Conservation (phyloP, 208 protist species). For the Trypanosoma vivax region DNA sequence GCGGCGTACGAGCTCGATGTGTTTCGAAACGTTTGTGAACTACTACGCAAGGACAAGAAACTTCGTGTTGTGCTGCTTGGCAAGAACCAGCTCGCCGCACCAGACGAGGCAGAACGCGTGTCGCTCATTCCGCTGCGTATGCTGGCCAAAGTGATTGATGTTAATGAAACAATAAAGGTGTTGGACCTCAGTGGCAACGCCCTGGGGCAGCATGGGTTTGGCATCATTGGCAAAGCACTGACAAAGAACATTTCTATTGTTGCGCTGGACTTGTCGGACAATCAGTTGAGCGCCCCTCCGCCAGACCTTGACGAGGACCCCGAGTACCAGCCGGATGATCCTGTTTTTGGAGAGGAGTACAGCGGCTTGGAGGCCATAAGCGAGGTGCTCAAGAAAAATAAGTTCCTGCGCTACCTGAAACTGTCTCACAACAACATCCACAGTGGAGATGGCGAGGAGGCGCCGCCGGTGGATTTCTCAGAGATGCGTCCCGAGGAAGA, state of each 20-base stretch:
- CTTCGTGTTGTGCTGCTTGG: conserved; percentile 45
- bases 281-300: conserved; percentile 32
- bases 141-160: conserved; percentile 59
- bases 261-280: conserved; percentile 66
- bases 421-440: conserved; percentile 75
- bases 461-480: conserved; percentile 16
- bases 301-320: conserved; percentile 69
- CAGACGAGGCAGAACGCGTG: conserved; percentile 28
- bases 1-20: conserved; percentile 56
- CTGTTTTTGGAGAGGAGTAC: conserved; percentile 74
- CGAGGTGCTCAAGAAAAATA: conserved; percentile 89
- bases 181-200: conserved; percentile 73
- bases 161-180: conserved; percentile 71
- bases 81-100: conserved; percentile 32
- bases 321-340: conserved; percentile 61
- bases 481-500: conserved; percentile 40
- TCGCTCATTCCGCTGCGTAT: conserved; percentile 39
- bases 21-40: conserved; percentile 52
- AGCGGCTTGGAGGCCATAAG: conserved; percentile 70
- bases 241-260: conserved; percentile 75
- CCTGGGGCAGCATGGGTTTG: conserved; percentile 68
- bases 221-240: conserved; percentile 79
- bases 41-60: conserved; percentile 33
- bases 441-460: conserved; percentile 56
- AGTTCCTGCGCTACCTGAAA: conserved; percentile 75